Conservation (phyloP, 495 filamentous ascomycete genomes). For the Xanthoparmelia taractica region DNA sequence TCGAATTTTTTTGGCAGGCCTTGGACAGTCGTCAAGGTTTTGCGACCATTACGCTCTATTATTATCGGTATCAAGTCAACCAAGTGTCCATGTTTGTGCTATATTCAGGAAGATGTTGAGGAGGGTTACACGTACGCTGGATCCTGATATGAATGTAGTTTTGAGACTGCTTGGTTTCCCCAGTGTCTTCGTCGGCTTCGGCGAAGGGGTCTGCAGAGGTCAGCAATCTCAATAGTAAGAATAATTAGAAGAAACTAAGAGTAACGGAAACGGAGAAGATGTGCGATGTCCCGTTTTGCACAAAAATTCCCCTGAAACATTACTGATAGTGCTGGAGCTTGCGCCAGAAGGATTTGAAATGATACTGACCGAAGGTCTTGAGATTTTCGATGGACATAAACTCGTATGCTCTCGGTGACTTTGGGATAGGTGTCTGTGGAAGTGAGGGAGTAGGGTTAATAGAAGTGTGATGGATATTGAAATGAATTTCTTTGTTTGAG, state of each 20-base stretch:
- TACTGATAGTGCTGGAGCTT: neutral
- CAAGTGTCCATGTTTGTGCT: neutral
- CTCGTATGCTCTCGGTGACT: conserved; percentile 45
- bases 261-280: neutral
- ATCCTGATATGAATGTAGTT: conserved; percentile 99
- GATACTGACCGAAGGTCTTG: conserved; percentile 88
- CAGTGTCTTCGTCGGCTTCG: conserved; percentile 99
- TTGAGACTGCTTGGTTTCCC: conserved; percentile 85
- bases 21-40: conserved; percentile 99
- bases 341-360: neutral
- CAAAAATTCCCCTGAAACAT: neutral
- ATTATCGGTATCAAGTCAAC: conserved; percentile 12
- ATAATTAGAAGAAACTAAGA: neutral
- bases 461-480: neutral
- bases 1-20: conserved; percentile 97
- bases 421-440: conserved; percentile 15
- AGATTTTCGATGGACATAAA: conserved; percentile 99
- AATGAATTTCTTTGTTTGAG: conserved; percentile 19
- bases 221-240: neutral
- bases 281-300: neutral
- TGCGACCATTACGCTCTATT: conserved; percentile 99
- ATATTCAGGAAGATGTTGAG: neutral
- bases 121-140: conserved; percentile 66
- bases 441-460: neutral
- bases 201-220: conserved; percentile 88